Percentiles rank a stretch among this genome's conserved stretches.
Conservation (phyloP, 805 yeast genomes). For the Saccharomycopsis schoenii region DNA sequence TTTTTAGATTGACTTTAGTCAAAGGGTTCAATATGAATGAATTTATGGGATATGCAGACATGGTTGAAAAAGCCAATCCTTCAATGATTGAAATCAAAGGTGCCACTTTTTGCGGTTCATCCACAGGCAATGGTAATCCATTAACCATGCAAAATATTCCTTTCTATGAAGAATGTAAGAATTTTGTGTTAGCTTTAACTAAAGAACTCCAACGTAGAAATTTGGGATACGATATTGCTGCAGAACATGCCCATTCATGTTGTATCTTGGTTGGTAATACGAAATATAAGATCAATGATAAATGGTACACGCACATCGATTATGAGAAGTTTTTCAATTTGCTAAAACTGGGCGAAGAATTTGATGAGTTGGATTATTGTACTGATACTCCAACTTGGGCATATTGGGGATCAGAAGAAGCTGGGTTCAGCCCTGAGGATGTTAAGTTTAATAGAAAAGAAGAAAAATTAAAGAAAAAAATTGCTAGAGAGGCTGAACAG, state of each 20-base stretch:
- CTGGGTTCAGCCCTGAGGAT: constrained; percentile 87
- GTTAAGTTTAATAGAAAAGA: constrained; percentile 57
- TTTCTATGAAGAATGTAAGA: constrained; percentile 80
- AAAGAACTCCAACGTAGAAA: constrained; percentile 57
- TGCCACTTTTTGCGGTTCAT: constrained; percentile 90
- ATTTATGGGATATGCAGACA: constrained; percentile 71
- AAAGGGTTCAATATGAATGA: constrained; percentile 88
- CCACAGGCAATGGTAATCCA: constrained; percentile 75
- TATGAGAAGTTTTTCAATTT: constrained; percentile 67
- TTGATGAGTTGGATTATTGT: constrained; percentile 72
- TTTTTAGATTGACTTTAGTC: constrained; percentile 79
- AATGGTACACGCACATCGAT: constrained; percentile 86
- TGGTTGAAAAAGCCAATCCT: constrained; percentile 74
- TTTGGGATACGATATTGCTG: constrained; percentile 71
- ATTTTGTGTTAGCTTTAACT: constrained; percentile 57
- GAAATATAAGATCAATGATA: constrained; percentile 56
- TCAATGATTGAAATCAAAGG: constrained; percentile 90
- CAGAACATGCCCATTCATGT: constrained; percentile 93
- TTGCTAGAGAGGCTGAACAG: constrained; percentile 8
- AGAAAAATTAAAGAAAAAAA: constrained; percentile 38
- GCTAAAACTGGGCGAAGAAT: constrained; percentile 52
- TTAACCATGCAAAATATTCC: constrained; percentile 94
- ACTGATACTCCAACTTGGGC: constrained; percentile 88
- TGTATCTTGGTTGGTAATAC: constrained; percentile 76
- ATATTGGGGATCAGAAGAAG: constrained; percentile 71